A percentile compares a stretch with the other conserved stretches of the same genome.
Evolutionary conservation across 441 rosid genomes (phyloP).

Genomic region (Brassica balearica): DNA sequence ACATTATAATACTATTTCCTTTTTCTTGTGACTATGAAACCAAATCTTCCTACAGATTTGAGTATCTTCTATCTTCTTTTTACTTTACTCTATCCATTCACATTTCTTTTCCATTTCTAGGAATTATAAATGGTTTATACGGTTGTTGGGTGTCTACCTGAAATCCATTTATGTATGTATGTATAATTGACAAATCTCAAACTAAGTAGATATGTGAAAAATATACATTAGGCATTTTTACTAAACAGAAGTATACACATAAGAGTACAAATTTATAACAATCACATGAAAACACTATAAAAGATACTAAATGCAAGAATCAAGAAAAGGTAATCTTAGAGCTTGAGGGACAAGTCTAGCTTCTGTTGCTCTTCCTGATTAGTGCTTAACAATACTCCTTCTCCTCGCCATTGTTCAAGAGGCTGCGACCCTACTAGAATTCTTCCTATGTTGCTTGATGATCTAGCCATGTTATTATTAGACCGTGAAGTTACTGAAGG

Average conservation of each 20-base stretch:
- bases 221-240: constrained; percentile 16
- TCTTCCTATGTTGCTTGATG: constrained; percentile 44
- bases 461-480: constrained; percentile 42
- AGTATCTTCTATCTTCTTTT: constrained; percentile 12
- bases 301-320: constrained; percentile 22
- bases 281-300: constrained; percentile 6
- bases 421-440: constrained; percentile 44
- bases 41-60: constrained; percentile 44
- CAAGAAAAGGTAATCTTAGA: constrained; percentile 44
- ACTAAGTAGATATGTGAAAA: constrained; percentile 17
- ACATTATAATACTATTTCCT: constrained; percentile 35
- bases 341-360: constrained; percentile 86
- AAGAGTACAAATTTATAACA: constrained; percentile 14
- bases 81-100: neutral
- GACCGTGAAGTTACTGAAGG: constrained; percentile 26
- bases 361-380: constrained; percentile 63
- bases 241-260: constrained; percentile 28
- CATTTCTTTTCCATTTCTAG: neutral
- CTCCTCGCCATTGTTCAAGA: constrained; percentile 49
- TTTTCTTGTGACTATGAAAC: constrained; percentile 36
- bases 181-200: neutral
- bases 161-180: constrained; percentile 20
- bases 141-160: constrained; percentile 38
- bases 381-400: constrained; percentile 41
- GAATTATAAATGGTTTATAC: neutral